phyloP scores from a whole-genome alignment of 257 asterid genomes.

The Forsythia suspensa region DNA sequence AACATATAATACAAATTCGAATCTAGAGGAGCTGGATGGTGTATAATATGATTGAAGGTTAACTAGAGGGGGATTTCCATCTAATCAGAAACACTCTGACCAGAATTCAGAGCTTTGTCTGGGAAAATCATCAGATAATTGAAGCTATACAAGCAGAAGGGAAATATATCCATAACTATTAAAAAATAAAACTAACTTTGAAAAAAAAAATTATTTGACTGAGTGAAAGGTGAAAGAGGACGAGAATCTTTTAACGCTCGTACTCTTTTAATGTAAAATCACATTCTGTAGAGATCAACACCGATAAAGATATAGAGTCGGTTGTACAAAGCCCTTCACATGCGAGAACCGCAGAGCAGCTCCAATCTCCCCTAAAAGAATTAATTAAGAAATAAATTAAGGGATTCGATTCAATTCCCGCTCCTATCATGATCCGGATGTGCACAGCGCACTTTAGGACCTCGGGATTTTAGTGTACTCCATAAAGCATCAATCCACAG shows the following conservation, averaged over 20 bases:
- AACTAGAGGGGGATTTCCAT: too few relatives aligned
- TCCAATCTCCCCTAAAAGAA: too few relatives aligned
- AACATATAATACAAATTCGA: too few relatives aligned
- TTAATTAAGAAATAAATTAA: too few relatives aligned
- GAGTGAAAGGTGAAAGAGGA: not conserved
- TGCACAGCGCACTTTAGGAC: constrained; percentile 40
- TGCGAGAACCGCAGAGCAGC: constrained; percentile 21
- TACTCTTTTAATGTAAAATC: too few relatives aligned
- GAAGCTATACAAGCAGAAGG: not conserved
- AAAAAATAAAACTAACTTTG: not conserved
- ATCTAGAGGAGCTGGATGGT: too few relatives aligned
- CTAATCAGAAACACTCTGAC: not conserved
- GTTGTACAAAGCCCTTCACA: constrained; percentile 32
- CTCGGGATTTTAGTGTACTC: not conserved
- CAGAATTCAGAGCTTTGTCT: not conserved
- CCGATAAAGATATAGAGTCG: too few relatives aligned
- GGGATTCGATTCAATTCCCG: constrained; percentile 26
- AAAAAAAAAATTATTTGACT: too few relatives aligned
- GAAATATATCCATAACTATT: too few relatives aligned
- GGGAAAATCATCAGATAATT: not conserved
- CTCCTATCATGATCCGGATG: constrained; percentile 41
- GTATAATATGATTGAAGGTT: too few relatives aligned
- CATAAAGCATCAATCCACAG: too few relatives aligned
- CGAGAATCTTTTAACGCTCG: constrained; percentile 47
- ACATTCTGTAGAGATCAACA: too few relatives aligned